Evolutionary conservation across 164 flowering plant species (phyloP).

Genomic region (Sedum album): DNA sequence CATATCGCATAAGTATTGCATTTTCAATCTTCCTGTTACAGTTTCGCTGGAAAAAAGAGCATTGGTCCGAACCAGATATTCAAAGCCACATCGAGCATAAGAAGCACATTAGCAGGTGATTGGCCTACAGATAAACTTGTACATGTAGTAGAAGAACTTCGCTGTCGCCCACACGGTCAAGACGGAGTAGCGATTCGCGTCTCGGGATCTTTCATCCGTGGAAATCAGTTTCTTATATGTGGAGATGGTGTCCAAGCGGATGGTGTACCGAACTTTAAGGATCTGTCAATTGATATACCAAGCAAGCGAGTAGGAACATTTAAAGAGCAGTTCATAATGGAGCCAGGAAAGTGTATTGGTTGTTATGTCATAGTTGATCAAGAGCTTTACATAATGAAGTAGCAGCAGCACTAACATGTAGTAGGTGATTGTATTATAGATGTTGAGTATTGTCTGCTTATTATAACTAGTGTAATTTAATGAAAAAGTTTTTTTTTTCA

Average conservation of each 20-base stretch:
- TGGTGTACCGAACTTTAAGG: slow-evolving; percentile 75
- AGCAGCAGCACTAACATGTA: slow-evolving; percentile 5
- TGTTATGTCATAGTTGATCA: slow-evolving; percentile 57
- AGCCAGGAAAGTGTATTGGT: slow-evolving; percentile 59
- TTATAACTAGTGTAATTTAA: no score
- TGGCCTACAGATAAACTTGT: slow-evolving; percentile 85
- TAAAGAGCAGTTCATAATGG: slow-evolving; percentile 83
- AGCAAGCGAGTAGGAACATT: slow-evolving; percentile 76
- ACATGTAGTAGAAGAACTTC: slow-evolving; percentile 93
- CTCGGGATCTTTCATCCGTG: slow-evolving; percentile 76
- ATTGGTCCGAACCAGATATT: slow-evolving; percentile 65
- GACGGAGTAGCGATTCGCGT: slow-evolving; percentile 86
- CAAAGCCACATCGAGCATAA: slow-evolving; percentile 39
- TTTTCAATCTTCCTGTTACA: slow-evolving; percentile 15
- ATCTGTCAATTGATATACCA: slow-evolving; percentile 58
- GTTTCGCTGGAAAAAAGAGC: slow-evolving; percentile 63
- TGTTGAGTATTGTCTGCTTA: not conserved
- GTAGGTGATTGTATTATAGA: not conserved
- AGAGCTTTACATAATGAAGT: slow-evolving; percentile 67
- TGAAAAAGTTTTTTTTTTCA: no score
- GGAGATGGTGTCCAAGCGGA: slow-evolving; percentile 90
- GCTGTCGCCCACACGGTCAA: slow-evolving; percentile 77
- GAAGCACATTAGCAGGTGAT: slow-evolving; percentile 75
- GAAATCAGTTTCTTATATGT: slow-evolving; percentile 83
- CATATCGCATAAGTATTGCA: slow-evolving; percentile 3